Evolutionary conservation across 1,284 basidiomycete genomes (phyloP).

Genomic region (Leccinum glutinopallens): DNA sequence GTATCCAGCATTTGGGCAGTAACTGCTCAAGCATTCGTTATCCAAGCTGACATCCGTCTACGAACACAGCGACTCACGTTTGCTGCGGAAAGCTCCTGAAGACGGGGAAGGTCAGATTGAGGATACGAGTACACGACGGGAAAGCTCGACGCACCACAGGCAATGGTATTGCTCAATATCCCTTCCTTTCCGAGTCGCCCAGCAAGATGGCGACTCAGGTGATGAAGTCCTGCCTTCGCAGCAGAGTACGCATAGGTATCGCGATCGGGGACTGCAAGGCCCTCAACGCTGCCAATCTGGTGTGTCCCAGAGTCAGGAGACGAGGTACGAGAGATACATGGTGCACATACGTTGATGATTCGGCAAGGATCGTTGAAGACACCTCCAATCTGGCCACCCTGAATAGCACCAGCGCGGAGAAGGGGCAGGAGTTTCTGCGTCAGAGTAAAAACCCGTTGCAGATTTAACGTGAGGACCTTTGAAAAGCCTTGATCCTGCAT

Average conservation of each 20-base stretch:
- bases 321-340: not conserved
- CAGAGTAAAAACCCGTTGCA: conserved; percentile 71
- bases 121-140: not conserved
- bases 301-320: not conserved
- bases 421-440: conserved; percentile 69
- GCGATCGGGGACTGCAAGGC: conserved; percentile 50
- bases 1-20: conserved; percentile 59
- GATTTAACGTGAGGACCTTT: conserved; percentile 67
- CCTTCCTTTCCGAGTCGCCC: conserved; percentile 60
- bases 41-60: not conserved
- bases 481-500: conserved; percentile 52
- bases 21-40: conserved; percentile 42
- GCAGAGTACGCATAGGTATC: conserved; percentile 74
- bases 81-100: conserved; percentile 51
- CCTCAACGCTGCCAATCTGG: conserved; percentile 70
- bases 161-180: conserved; percentile 70
- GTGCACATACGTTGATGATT: conserved; percentile 58
- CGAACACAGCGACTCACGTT: conserved; percentile 40
- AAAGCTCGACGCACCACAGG: conserved; percentile 50
- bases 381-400: conserved; percentile 41
- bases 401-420: conserved; percentile 52
- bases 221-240: conserved; percentile 64
- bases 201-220: conserved; percentile 64
- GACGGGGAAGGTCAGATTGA: conserved; percentile 2
- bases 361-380: conserved; percentile 54